A percentile compares a stretch with the other conserved stretches of the same genome.
Evolutionary conservation across 2,329 filamentous ascomycete genomes (phyloP).

Genomic region (Cytospora schulzeri): DNA sequence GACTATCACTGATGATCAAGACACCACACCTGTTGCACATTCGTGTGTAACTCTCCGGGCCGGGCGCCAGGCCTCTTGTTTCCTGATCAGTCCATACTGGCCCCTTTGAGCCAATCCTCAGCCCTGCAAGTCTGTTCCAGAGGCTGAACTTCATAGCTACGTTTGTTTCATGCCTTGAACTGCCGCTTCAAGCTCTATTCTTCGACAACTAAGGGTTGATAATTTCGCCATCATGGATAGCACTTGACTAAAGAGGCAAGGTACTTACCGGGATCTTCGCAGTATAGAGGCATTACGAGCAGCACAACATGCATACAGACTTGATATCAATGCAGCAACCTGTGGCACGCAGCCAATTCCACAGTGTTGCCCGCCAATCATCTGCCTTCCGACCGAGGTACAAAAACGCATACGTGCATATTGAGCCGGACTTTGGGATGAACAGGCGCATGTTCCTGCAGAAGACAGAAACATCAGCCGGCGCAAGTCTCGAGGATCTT

Average conservation of each 20-base stretch:
- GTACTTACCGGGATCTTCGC: neutral
- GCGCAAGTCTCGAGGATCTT: constrained; percentile 3
- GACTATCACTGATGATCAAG: neutral
- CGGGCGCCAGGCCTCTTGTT: neutral
- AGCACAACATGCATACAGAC: neutral
- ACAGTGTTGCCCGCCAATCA: neutral
- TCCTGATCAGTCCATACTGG: neutral
- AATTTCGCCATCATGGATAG: neutral
- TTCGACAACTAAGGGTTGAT: neutral
- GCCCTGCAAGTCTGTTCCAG: neutral
- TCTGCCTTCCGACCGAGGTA: neutral
- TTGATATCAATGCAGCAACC: neutral
- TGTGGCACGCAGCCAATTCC: neutral
- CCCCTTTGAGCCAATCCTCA: neutral
- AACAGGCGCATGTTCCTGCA: constrained; percentile 1
- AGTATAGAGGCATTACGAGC: neutral
- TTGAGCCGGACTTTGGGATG: constrained; percentile 11
- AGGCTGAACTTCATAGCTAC: neutral
- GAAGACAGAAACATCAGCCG: neutral
- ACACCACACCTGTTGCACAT: neutral
- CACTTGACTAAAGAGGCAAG: neutral
- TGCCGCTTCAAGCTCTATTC: neutral
- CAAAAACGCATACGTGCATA: constrained; percentile 14
- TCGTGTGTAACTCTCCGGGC: neutral
- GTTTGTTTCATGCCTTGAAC: neutral